A percentile compares a stretch with the other conserved stretches of the same genome.
Evolutionary conservation across 2,329 filamentous ascomycete genomes (phyloP).

Genomic region (Cryphonectria japonica): DNA sequence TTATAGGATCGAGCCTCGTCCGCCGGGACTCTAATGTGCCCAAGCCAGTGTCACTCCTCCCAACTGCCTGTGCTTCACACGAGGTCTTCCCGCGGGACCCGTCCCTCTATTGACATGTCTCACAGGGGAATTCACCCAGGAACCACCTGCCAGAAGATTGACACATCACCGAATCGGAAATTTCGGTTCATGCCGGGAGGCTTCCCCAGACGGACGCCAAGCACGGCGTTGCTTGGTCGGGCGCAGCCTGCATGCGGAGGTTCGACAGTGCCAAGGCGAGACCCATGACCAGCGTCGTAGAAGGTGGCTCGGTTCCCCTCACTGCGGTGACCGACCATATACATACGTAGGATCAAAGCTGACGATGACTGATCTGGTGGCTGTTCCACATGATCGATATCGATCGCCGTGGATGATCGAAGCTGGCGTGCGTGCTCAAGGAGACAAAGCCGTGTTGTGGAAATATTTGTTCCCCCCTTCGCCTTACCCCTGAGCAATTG

Average conservation of each 20-base stretch:
- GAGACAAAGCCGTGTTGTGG: background rate
- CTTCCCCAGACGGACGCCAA: slow-evolving; percentile 11
- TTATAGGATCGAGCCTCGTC: background rate
- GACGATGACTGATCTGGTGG: background rate
- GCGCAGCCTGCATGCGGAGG: slow-evolving; percentile 2
- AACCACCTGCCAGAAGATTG: slow-evolving; percentile 6
- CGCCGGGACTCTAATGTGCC: background rate
- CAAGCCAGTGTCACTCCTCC: slow-evolving; percentile 2
- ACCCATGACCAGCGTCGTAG: slow-evolving; percentile 4
- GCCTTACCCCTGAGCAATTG: background rate
- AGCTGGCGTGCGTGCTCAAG: background rate
- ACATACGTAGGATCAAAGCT: background rate
- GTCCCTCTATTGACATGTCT: slow-evolving; percentile 5
- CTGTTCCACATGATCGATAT: background rate
- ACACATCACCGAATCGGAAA: slow-evolving; percentile 6
- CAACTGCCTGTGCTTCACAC: background rate
- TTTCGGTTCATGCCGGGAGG: slow-evolving; percentile 1
- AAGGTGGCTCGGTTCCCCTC: background rate
- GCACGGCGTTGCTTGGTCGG: slow-evolving; percentile 7
- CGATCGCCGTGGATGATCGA: background rate
- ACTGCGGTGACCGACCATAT: background rate
- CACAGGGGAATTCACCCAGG: background rate
- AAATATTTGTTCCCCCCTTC: background rate
- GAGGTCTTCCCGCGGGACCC: slow-evolving; percentile 10
- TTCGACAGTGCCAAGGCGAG: background rate